Base-by-base conservation (phyloP, 2,329 filamentous ascomycete species). In the Teratosphaeria epicoccoides region DNA sequence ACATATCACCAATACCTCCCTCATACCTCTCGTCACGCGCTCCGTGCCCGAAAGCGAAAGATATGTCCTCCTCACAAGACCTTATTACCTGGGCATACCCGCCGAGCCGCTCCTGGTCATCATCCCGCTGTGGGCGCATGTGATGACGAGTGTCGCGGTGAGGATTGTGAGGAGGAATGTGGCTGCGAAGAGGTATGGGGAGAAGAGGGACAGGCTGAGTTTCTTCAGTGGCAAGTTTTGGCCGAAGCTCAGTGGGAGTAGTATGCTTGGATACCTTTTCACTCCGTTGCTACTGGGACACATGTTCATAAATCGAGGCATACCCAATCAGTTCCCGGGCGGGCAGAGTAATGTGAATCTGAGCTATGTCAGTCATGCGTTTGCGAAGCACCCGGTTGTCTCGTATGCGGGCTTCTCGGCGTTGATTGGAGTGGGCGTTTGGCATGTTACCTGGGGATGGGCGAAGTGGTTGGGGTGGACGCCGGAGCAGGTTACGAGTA, bases 51-150 rank as follows among this genome's bases (percentile, higher is more conserved):
- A 82, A 49, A 86, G 86, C 54, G 90, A 96, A 66, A 83, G 82
- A 47, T 95, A 89, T 69, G 82, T 97, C 47, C 84, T 97, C 57
- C 87, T 95, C 68, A 90, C 89, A 24, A 82, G 91, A 55, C 90
- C 94, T 47, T 83, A 93, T 68, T 97, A 97, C 73, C 91, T 96
- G 69, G 90, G 88, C 22, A 78, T 84, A 1, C 73, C 87, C 14
- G 77, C 85, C 49, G 90, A 96, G 66, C 87, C 88, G 3, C 72
- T 94, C 20, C 76, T 97, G 55, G 80, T 97, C 54, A 82, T 78
- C 43, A 68, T 88, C 1, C 89, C 91, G 2, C 73, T 95, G 22
- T 67, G 83, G 52, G 79, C 83, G 2, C 91, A 97, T 67, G 75
- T 96, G 43, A 75, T 79, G 12, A 85, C 88, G 0, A 90, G 91